A percentile compares a stretch with the other conserved stretches of the same genome.
phyloP scores from a whole-genome alignment of 2,329 filamentous ascomycete species.

The Trichoderma koningiopsis region DNA sequence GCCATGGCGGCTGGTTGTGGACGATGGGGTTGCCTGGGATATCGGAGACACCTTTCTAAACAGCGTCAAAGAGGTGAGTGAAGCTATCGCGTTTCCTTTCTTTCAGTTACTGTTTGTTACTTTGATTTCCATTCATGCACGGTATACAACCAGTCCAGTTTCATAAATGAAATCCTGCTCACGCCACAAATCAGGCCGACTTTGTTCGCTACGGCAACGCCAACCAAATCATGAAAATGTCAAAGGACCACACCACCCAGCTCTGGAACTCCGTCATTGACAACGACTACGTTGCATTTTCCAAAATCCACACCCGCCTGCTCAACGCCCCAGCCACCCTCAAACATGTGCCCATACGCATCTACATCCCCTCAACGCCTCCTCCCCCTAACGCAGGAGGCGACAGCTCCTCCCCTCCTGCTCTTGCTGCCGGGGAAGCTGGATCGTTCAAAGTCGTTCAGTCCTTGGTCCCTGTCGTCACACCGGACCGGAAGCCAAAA shows the following conservation, averaged over 20 bases:
- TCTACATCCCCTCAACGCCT: conserved; percentile 73
- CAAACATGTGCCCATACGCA: conserved; percentile 79
- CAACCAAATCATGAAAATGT: conserved; percentile 86
- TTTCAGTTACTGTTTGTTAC: background rate
- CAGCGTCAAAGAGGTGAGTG: conserved; percentile 61
- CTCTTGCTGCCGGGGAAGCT: conserved; percentile 33
- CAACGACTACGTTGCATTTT: conserved; percentile 73
- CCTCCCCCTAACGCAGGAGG: conserved; percentile 45
- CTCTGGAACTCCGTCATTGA: conserved; percentile 81
- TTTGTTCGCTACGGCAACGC: conserved; percentile 86
- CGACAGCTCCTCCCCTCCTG: conserved; percentile 38
- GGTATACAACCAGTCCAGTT: background rate
- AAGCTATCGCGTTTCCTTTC: background rate
- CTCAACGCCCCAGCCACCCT: conserved; percentile 75
- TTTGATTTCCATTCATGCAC: conserved; percentile 1
- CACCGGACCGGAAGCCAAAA: conserved; percentile 44
- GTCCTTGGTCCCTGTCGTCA: conserved; percentile 62
- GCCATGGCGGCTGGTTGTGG: conserved; percentile 58
- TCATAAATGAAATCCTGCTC: conserved; percentile 8
- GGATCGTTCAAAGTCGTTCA: conserved; percentile 74
- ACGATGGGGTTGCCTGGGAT: conserved; percentile 60
- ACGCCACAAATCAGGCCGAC: conserved; percentile 60
- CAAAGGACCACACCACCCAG: conserved; percentile 78
- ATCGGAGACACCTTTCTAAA: conserved; percentile 66
- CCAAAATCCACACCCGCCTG: conserved; percentile 73